Evolutionary conservation across 2,329 filamentous ascomycete genomes (phyloP), one percentile per base, ranked within the genome.

Genomic region (Penicillium vulpinum): DNA sequence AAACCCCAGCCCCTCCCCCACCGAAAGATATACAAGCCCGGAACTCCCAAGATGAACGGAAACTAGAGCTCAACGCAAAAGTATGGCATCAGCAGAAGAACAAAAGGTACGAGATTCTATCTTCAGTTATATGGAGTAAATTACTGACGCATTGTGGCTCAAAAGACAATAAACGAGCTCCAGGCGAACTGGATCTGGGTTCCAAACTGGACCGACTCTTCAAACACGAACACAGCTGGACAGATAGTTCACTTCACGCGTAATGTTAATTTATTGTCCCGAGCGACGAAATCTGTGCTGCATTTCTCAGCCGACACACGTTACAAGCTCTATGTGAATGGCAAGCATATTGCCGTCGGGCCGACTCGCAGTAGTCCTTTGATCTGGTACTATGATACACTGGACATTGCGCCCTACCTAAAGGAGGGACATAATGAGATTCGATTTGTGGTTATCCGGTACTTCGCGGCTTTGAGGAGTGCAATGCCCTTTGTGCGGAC

Each of bases 301-400:
- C 62, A 68, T 51, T 67, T 73, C 57, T 72, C 75, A 1, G 76
- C 77, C 6, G 77, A 79, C 36, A 79, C 77, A 5, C 68, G 75
- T 9, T 79, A 79, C 64, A 78, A 79, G 51, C 64, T 79, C 3
- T 68, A 65, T 28, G 66, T 79, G 39, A 79, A 79, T 64, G 68
- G 70, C 3, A 47, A n/a, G 0, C 66, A 70, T 10, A 65, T 76
- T 15, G 67, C 71, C 3, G 67, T 74, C 3, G 77, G 77, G 1
- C 77, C 76, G 3, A 64, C 69, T 1, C 67, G 73, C 33, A 67
- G 76, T 24, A 75, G 70, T 48, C 68, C 65, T 0, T 60, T 65
- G 47, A 67, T 70, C 16, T 73, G 70, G 70, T 71, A 70, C 48
- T 73, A 72, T 49, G 70, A 72, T 21, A 65, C 62, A 0, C 28